Base-by-base conservation (phyloP, 106 monocot species). In the Platanthera guangdongensis region DNA sequence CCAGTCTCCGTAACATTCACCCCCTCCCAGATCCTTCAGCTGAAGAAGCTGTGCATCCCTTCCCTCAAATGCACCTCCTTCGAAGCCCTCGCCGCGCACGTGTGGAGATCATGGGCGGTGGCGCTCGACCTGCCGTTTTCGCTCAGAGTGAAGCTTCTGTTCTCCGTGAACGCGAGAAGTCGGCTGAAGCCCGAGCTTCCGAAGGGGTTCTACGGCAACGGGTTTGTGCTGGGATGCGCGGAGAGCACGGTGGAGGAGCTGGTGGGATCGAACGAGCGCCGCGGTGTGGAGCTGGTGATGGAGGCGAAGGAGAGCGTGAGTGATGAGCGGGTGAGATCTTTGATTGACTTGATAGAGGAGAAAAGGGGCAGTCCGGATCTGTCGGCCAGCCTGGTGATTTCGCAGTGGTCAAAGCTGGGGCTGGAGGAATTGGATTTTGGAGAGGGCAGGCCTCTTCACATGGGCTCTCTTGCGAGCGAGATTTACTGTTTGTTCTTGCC, bases 61-160 rank as follows among this genome's bases (percentile, higher is more conserved):
- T 90, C 90, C 7, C 82, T 92, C 75, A 92, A 90, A 77, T 95
- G 95, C 75, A 95, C 95, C 51, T 92, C 95, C 15, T 95, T 95
- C 47, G 95, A 95, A 48, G 88, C 78, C 30, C 85, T 95, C 1
- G 92, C 95, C 0, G 76, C 88, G 14, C 90, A 95, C 47, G 90
- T 95, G 6, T 95, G 95, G 95, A 84, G 92, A 1, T 74, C 82
- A 2, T 95, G 95, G 95, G 72, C 84, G 74, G 75, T 57, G 80
- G 80, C 86, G 1, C 52, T 91, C 13, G 81, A 77, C 55, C 62
- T 77, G 49, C 87, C 94, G 15, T 65, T 82, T 7, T n/a, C 73
- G 3, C 85, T 87, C 32, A 77, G n/a, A 0, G 80, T 88, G 49
- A 94, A 87, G 85, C 91, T 94, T 7, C 80, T 94, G 28, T 94